Percentiles rank a stretch among this genome's conserved stretches.
These are phyloP conservation scores for Rhexocercosporidium sp. DNA, from an alignment of 2,329 filamentous ascomycete genomes.

Conservation along the genomic window DNA sequence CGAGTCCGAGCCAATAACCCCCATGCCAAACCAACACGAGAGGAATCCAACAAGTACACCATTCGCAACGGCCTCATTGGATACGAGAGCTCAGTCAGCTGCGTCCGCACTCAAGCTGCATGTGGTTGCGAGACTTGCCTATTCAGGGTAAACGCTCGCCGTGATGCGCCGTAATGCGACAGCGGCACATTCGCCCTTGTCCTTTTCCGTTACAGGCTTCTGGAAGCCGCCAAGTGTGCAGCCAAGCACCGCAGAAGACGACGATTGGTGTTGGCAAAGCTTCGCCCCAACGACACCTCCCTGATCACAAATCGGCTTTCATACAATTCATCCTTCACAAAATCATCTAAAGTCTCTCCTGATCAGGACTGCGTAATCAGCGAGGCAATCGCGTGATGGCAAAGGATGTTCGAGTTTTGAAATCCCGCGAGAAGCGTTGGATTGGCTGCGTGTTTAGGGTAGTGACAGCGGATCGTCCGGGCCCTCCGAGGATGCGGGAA, in stretches of 20 bases:
- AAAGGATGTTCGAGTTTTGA: background rate
- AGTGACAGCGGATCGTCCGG: background rate
- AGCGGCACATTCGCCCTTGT: background rate
- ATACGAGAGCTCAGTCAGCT: too few species aligned
- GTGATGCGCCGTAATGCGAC: too few species aligned
- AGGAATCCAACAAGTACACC: too few species aligned
- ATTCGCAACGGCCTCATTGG: background rate
- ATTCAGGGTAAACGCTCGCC: background rate
- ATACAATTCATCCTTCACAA: background rate
- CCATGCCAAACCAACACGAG: too few species aligned
- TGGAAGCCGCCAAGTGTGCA: background rate
- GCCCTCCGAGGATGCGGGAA: background rate
- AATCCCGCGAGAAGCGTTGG: background rate
- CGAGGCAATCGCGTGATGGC: background rate
- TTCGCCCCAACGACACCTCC: background rate
- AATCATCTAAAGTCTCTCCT: background rate
- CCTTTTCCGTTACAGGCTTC: background rate
- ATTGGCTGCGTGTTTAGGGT: background rate
- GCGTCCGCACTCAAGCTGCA: too few species aligned
- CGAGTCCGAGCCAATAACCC: too few species aligned
- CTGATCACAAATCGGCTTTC: background rate
- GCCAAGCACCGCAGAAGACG: background rate
- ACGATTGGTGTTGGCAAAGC: constrained; percentile 12
- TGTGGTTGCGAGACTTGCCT: background rate
- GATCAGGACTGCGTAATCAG: background rate